Base-by-base conservation (phyloP, 768 basidiomycete genomes). In the Artomyces pyxidatus region DNA sequence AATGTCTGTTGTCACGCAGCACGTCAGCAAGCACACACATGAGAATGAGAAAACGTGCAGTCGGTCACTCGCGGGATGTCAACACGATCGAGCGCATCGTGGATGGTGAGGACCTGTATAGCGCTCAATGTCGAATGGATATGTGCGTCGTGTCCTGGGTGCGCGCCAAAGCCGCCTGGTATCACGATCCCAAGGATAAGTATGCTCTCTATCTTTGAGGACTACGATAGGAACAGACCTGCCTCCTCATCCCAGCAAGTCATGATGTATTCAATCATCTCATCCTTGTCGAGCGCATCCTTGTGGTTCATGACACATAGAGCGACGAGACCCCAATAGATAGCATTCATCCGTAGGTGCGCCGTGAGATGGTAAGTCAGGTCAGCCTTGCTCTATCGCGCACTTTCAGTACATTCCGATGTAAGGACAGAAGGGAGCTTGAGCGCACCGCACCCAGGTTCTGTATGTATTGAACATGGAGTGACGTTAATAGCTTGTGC, bases 281-380 rank as follows among this genome's bases (percentile, higher is more conserved):
- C 91, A 22, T 90, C 80, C 35, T 83, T 69, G 56, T 87, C 77
- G 45, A 99, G 70, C 0, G 90, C 90, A 42, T 93, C 85, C 47
- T 79, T 70, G 39, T 76, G 77, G 1, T 75, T 78, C 83, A 98
- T 87, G 40, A 92, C 71, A 30, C 76, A 86, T 3, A 95, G 69
- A 0, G 96, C 92, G 0, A 87, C 91, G 35, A 93, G 71, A 7
- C 92, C 96, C 96, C 96, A 99, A 65, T 96, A 99, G 7, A 98
- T 73, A 2, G 93, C 95, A 64, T 97, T 98, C 67, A 99, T 72
- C 6, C 95, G 87, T 6, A 98, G 76, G 65, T 99, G 96, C 11
- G 92, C 74, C 0, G 94, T 94, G 17, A 95, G 73, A 63, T 95
- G 90, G 67, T 95, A 95, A 1, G 77, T 73, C 16, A 96, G 74